phyloP scores from a whole-genome alignment of 352 stramenopile species.

The Pythium guiyangense region DNA sequence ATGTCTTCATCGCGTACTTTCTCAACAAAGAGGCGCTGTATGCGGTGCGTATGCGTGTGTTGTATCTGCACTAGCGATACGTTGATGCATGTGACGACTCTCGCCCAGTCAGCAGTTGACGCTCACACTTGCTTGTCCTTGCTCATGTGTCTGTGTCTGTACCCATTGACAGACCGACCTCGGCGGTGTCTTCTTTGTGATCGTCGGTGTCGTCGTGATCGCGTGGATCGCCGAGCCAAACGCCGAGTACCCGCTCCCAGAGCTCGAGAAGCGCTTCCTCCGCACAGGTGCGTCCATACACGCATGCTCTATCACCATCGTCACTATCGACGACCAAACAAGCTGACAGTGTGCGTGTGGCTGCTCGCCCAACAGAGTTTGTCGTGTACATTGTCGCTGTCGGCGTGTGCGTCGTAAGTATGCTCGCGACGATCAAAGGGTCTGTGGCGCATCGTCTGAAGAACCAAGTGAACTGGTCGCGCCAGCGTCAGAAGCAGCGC shows the following conservation, averaged over 20 bases:
- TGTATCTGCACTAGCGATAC: too few relatives aligned
- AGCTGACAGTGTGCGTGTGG: background rate
- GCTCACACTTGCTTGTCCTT: background rate
- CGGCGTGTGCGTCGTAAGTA: conserved; percentile 66
- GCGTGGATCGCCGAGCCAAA: conserved; percentile 83
- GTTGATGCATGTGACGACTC: too few relatives aligned
- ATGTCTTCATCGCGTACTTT: conserved; percentile 84
- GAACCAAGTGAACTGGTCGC: conserved; percentile 81
- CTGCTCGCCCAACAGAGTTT: conserved; percentile 30
- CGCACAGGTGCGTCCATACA: conserved; percentile 50
- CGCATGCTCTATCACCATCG: too few relatives aligned
- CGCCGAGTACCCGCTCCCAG: conserved; percentile 79
- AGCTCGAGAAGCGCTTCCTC: conserved; percentile 81
- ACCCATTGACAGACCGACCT: conserved; percentile 51
- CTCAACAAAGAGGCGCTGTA: conserved; percentile 79
- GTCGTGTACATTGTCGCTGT: conserved; percentile 80
- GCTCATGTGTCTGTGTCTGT: conserved; percentile 5
- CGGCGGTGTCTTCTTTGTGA: conserved; percentile 81
- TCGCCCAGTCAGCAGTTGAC: too few relatives aligned
- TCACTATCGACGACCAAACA: background rate
- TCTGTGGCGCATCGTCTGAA: conserved; percentile 81
- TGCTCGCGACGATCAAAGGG: conserved; percentile 86
- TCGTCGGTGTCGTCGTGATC: conserved; percentile 83
- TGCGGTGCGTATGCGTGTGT: conserved; percentile 44
- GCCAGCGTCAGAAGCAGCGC: conserved; percentile 73